phyloP scores from a whole-genome alignment of 1,284 basidiomycete species.

The Thelephora terrestris region DNA sequence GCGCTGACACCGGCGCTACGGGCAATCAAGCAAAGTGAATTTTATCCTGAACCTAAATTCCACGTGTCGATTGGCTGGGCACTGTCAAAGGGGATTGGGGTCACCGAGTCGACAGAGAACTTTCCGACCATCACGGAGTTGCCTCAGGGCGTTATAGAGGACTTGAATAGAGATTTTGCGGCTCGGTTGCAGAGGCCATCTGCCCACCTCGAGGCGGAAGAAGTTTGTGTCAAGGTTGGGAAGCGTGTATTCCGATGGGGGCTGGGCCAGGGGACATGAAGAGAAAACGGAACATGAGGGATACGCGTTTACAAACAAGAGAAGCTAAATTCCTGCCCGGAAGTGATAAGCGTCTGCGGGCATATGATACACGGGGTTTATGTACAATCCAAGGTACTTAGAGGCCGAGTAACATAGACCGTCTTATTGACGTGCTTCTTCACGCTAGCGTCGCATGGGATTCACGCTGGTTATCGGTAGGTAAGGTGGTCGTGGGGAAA shows the following conservation, averaged over 20 bases:
- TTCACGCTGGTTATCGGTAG: no score
- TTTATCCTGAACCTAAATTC: conserved; percentile 65
- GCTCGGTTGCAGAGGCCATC: conserved; percentile 10
- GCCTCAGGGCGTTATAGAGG: conserved; percentile 35
- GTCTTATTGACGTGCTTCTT: no score
- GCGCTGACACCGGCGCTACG: conserved; percentile 43
- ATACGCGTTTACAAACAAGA: no score
- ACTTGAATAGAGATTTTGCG: conserved; percentile 39
- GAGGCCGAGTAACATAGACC: no score
- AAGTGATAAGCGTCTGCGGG: no score
- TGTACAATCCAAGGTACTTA: no score
- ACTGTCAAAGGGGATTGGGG: conserved; percentile 29
- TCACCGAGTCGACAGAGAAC: neutral
- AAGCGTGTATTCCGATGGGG: conserved; percentile 45
- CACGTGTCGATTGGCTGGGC: conserved; percentile 80
- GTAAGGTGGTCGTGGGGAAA: no score
- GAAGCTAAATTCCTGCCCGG: no score
- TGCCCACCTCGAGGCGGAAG: conserved; percentile 39
- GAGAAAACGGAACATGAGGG: no score
- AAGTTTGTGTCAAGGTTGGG: conserved; percentile 54
- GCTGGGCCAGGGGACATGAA: neutral
- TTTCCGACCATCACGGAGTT: conserved; percentile 43
- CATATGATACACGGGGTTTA: no score
- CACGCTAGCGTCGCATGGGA: no score
- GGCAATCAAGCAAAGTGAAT: conserved; percentile 55